Percentiles rank a stretch among this genome's conserved stretches.
Conservation (phyloP, 2,329 filamentous ascomycete species). For the Phoma herbarum region DNA sequence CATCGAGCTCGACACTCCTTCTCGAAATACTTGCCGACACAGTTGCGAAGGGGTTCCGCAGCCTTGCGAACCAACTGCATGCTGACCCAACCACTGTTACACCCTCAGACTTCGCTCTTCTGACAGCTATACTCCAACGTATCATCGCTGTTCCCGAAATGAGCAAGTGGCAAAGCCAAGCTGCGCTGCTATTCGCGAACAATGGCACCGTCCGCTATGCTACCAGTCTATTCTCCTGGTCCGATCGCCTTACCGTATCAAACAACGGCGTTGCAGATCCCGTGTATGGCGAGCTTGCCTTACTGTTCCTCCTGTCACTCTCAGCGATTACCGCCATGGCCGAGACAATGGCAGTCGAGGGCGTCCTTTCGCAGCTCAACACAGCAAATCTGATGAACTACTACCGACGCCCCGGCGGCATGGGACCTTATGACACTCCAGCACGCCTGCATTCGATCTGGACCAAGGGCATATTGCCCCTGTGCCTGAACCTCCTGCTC, state of each 20-base stretch:
- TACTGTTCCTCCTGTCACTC: conserved; percentile 87
- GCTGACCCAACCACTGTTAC: conserved; percentile 71
- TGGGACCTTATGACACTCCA: conserved; percentile 81
- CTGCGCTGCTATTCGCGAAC: conserved; percentile 61
- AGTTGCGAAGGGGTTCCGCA: conserved; percentile 82
- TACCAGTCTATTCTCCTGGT: conserved; percentile 90
- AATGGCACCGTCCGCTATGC: conserved; percentile 80
- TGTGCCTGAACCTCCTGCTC: conserved; percentile 87
- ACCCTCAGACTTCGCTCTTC: conserved; percentile 83
- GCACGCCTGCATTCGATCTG: conserved; percentile 86
- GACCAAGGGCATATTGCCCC: conserved; percentile 84
- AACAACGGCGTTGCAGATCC: conserved; percentile 73
- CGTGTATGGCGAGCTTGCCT: conserved; percentile 89
- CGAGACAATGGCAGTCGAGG: conserved; percentile 89
- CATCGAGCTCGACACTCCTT: conserved; percentile 55
- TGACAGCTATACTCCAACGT: conserved; percentile 88
- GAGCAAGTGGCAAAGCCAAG: conserved; percentile 65
- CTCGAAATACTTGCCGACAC: conserved; percentile 82
- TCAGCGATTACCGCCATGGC: conserved; percentile 82
- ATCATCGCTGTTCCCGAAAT: conserved; percentile 81
- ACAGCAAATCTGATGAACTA: conserved; percentile 81
- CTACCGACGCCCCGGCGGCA: conserved; percentile 72
- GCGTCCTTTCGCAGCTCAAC: conserved; percentile 79
- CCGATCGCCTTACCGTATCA: conserved; percentile 76
- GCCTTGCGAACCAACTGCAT: conserved; percentile 82